Base-by-base conservation (phyloP, 2,329 filamentous ascomycete genomes). In the Penicillium hesseltinei region DNA sequence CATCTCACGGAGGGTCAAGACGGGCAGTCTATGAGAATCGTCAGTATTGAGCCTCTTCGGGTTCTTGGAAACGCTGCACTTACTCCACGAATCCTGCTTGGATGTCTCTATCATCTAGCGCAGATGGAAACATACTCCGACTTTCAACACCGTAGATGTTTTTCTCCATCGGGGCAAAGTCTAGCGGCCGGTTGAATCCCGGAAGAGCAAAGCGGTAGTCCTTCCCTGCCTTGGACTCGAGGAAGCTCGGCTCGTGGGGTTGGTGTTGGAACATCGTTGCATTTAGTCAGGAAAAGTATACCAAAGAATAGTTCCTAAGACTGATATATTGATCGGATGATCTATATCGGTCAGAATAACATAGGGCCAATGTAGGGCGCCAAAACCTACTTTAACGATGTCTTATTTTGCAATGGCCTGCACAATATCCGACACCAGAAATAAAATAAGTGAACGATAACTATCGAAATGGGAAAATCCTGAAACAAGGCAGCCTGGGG, bases 1-100 rank as follows among this genome's bases (percentile, higher is more conserved):
- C 8, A 70, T 58, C 57, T 79, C 77, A 36, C 74, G 72, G 27
- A 77, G 62, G 3, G 73, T 68, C 7, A 73, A 46, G 23, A 68
- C 48, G 10, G 69, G 69, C 29, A 69, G 60, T 35, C 70, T 72
- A 19, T n/a, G 27, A 13, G 23, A 29, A 48, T 11, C 11, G 9
- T 47, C 42, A 48, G 54, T 25, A 31, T 45, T n/a, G 44, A 42
- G 15, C 11, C 11, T 7, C 17, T 29, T n/a, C 9, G 2, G 5
- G 15, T 15, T n/a, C 3, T 25, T 48, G 15, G 21, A 9, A 6
- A 21, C 8, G 10, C 4, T 48, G 2, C 11, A 56, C 66, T 35
- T 62, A 72, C 69, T 70, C 67, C 13, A 65, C 63, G 54, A 67
- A 70, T 53, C 69, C 68, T 27, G 56, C 56, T 25, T 68, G 59